Evolutionary conservation across 2,329 filamentous ascomycete species (phyloP), one percentile per base, ranked within the genome.

Genomic region (Raffaelea ambrosiae): DNA sequence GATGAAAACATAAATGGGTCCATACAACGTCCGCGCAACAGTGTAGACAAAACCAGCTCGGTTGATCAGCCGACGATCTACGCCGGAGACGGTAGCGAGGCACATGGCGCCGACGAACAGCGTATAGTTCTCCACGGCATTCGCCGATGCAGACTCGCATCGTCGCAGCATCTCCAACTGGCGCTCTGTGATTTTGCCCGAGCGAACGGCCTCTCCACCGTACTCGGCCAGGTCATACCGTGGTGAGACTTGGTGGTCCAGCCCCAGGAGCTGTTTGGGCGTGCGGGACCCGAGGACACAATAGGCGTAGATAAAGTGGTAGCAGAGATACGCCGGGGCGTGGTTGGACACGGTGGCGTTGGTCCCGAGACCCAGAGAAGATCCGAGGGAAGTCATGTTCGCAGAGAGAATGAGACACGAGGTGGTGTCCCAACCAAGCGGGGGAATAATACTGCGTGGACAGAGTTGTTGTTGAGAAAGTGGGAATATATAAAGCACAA

Each of bases 211-310:
- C 5, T 56, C 58, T 3, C 66, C 63, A 46, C 70, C 71, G 55
- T 70, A 73, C 53, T 69, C 70, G 44, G 48, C 53, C 3, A 74
- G 58, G 53, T 74, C 72, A 49, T 71, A 61, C 20, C 71, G 64
- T 0, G 72, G 72, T 36, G 63, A 66, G 20, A 58, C 62, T 41
- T 75, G 68, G 58, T 74, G 70, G 58, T 74, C 71, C 51, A 73
- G 57, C 22, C 66, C 63, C 57, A 66, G 65, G 48, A 54, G 56
- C 49, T 65, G 57, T 50, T 73, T 74, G 18, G 66, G 58, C 7
- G 60, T 59, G n/a, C 70, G 68, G 1, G 69, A 63, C 33, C 69
- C 66, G 23, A 72, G 60, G 10, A 69, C 18, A 14, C 60, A 61
- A 59, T 74, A 73, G 10, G 69, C 66, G 57, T 63, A 69, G 49